Evolutionary conservation across 1,284 basidiomycete genomes (phyloP), one percentile per base, ranked within the genome.

Genomic region (Moesziomyces aphidis): DNA sequence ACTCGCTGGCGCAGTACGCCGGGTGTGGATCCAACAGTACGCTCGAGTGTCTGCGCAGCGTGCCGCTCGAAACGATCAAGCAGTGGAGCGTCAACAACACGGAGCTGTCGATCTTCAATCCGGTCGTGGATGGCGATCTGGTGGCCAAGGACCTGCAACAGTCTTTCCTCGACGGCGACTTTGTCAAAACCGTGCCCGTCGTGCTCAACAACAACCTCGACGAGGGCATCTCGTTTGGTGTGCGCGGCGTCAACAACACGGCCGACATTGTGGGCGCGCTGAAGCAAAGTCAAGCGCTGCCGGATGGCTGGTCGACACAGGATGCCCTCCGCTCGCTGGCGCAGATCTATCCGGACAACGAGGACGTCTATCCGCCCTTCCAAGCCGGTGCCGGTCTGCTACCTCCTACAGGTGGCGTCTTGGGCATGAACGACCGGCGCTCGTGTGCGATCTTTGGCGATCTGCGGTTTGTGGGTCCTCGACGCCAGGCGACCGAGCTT

Each of bases 191-290:
- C 8, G 49, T 42, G 3, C 28, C 22, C 5, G 57, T 65, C 5
- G 10, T 73, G 46, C 39, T 69, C n/a, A 57, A 59, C 50, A 50
- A 44, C 50, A 69, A 69, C 43, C 10, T 52, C 34, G 61, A 69
- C 43, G 71, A 73, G 42, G 71, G 71, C 11, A 50, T 65, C 17
- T 62, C 65, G 36, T 73, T 73, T 45, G 71, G 71, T 21, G 51
- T 61, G 7, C 53, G 57, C 13, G 55, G 54, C n/a, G 36, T 73
- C 44, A 73, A 73, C 45, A 65, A 59, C 6, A 59, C 61, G 4
- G 5, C 28, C 1, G 54, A 73, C 19, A 65, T 73, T 17, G 36
- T 73, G 23, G 23, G 26, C 6, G 61, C 61, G 11, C 36, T 68
- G 21, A 24, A 47, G 6, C 48, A 34, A 5, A 49, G 36, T 13